Base-by-base conservation (phyloP, 768 basidiomycete species). In the Suillus ampliporus region DNA sequence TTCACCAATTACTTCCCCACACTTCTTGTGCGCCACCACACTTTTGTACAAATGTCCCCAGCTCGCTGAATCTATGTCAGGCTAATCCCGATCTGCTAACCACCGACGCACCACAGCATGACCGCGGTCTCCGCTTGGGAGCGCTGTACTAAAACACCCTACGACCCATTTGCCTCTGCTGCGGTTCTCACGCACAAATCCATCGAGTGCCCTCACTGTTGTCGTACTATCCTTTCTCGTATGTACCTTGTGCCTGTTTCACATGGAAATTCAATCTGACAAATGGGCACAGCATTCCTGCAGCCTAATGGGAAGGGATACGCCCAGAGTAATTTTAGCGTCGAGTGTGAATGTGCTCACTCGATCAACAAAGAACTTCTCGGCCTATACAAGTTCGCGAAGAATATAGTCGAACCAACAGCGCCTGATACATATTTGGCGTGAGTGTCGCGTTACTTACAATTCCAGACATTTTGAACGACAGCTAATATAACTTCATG, bases 241-340 rank as follows among this genome's bases (percentile, higher is more conserved):
- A 58, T 63, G 76, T 41, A 35, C 14, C 3, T 15, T n/a, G 13
- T 13, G 19, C 52, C 31, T 23, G 5, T 7, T 19, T 38, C 5
- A 23, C 2, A 21, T n/a, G 14, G n/a, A 35, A 38, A 26, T 54
- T 9, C 5, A 54, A 6, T 54, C 57, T 70, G 37, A 64, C 47
- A 6, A 23, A 31, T 38, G 11, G 3, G 15, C 13, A 10, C 37
- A 85, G 84, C 79, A 4, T 79, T 79, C 44, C 65, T 82, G 62
- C 75, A 68, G 5, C 51, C 63, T 5, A 43, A 65, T 0, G 84
- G 80, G 5, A 76, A 71, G 0, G 86, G 86, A 1, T 86, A 86
- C 62, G 69, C 81, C 2, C 85, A 86, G 62, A 70, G 71, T 4
- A 65, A 69, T 0, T 86, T 86, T 56, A 54, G 10, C 1, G 40